A percentile compares a stretch with the other conserved stretches of the same genome.
Conservation (phyloP, 2,329 filamentous ascomycete species). For the Clathrospora elynae region DNA sequence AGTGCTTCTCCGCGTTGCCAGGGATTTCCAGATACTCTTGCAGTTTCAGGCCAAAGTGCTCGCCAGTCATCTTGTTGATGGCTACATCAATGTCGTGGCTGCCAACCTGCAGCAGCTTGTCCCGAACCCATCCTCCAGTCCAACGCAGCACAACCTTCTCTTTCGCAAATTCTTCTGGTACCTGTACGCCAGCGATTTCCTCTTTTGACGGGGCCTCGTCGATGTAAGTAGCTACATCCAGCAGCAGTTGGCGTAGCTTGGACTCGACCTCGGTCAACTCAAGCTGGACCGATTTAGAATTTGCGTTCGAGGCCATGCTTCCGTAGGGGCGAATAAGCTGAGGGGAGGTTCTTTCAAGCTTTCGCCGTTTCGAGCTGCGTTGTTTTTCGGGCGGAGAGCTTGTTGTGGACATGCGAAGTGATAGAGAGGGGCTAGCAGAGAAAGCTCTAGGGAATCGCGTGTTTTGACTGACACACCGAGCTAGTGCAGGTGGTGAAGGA, state of each 20-base stretch:
- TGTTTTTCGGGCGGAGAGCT: slow-evolving; percentile 29
- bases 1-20: slow-evolving; percentile 66
- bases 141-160: slow-evolving; percentile 68
- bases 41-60: slow-evolving; percentile 72
- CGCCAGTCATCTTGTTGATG: slow-evolving; percentile 84
- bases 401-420: slow-evolving; percentile 40
- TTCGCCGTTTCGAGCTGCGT: slow-evolving; percentile 42
- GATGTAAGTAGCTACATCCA: slow-evolving; percentile 79
- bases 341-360: slow-evolving; percentile 23
- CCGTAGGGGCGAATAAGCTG: slow-evolving; percentile 32
- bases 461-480: no score
- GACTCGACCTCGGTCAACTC: slow-evolving; percentile 71
- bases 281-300: slow-evolving; percentile 45
- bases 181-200: slow-evolving; percentile 38
- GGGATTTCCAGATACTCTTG: slow-evolving; percentile 68
- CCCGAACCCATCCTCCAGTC: slow-evolving; percentile 86
- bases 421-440: slow-evolving; percentile 6
- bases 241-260: slow-evolving; percentile 73
- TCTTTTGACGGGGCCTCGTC: slow-evolving; percentile 50
- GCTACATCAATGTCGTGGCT: slow-evolving; percentile 85
- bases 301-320: slow-evolving; percentile 34
- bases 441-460: not conserved
- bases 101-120: slow-evolving; percentile 73
- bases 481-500: slow-evolving; percentile 12
- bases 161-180: slow-evolving; percentile 53